A percentile compares a stretch with the other conserved stretches of the same genome.
These are phyloP conservation scores for Tetrahymena borealis DNA, from an alignment of 73 alveolate genomes.

Conservation along the genomic window DNA sequence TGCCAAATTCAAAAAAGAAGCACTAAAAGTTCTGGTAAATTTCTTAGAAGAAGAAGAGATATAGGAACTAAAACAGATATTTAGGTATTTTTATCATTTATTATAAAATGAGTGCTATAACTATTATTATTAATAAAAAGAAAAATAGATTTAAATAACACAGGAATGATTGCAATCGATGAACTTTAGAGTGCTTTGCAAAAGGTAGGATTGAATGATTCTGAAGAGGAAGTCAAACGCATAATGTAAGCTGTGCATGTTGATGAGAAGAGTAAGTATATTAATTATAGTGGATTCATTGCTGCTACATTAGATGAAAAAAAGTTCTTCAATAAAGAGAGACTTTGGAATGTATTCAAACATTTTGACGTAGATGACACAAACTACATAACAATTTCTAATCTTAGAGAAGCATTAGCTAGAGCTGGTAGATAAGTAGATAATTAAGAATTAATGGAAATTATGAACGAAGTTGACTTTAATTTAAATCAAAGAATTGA, in stretches of 20 bases:
- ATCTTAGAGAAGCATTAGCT: conserved; percentile 16
- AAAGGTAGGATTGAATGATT: background rate
- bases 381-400: conserved; percentile 9
- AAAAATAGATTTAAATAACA: background rate
- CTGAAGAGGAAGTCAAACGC: background rate
- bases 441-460: background rate
- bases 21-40: background rate
- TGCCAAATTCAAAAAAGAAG: background rate
- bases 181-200: background rate
- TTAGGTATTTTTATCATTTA: background rate
- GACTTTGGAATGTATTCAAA: conserved; percentile 35
- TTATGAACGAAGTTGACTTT: background rate
- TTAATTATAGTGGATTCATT: conserved; percentile 13
- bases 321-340: conserved; percentile 25
- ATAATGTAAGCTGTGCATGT: background rate
- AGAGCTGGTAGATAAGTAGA: conserved; percentile 32
- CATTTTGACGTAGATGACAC: conserved; percentile 36
- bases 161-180: background rate
- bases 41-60: background rate
- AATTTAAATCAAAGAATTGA: background rate
- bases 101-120: background rate
- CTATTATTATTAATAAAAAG: background rate
- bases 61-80: background rate
- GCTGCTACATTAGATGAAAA: conserved; percentile 36
- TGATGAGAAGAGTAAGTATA: background rate